phyloP scores from a whole-genome alignment of 1,284 basidiomycete genomes.

The Sanguinoderma infundibulare region DNA sequence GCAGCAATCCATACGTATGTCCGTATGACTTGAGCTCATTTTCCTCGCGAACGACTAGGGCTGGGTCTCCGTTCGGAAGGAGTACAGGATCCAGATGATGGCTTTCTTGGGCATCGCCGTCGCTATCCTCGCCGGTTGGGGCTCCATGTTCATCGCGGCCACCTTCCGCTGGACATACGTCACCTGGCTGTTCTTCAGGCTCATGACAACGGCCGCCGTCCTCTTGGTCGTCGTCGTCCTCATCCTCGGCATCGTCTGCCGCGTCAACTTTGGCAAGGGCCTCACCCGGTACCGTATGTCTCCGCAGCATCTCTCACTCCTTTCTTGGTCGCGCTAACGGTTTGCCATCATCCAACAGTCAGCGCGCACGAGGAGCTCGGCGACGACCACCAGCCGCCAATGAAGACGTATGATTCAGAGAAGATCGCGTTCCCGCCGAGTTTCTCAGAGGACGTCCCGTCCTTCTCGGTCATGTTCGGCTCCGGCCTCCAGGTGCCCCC shows the following conservation, averaged over 20 bases:
- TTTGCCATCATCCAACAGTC: slow-evolving; percentile 47
- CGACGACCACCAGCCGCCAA: slow-evolving; percentile 51
- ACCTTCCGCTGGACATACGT: slow-evolving; percentile 79
- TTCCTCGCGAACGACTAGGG: slow-evolving; percentile 47
- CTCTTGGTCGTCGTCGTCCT: slow-evolving; percentile 58
- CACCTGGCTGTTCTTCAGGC: slow-evolving; percentile 74
- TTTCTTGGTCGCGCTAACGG: not conserved
- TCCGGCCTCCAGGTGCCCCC: slow-evolving; percentile 42
- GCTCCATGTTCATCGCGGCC: slow-evolving; percentile 69
- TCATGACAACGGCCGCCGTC: slow-evolving; percentile 64
- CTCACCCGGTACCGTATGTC: slow-evolving; percentile 67
- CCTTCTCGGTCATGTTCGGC: slow-evolving; percentile 50
- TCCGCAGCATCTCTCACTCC: not conserved
- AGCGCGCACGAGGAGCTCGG: slow-evolving; percentile 56
- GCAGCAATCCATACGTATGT: not conserved
- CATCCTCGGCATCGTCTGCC: slow-evolving; percentile 66
- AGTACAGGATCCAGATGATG: slow-evolving; percentile 61
- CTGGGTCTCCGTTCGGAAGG: slow-evolving; percentile 75
- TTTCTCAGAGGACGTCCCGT: slow-evolving; percentile 55
- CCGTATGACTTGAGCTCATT: slow-evolving; percentile 1
- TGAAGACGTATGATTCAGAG: slow-evolving; percentile 44
- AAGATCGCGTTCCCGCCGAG: slow-evolving; percentile 70
- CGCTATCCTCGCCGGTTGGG: slow-evolving; percentile 68
- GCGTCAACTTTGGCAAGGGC: slow-evolving; percentile 77
- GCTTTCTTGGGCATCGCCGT: slow-evolving; percentile 65